Evolutionary conservation across 176 grass and related monocot genomes (phyloP), one percentile per base, ranked within the genome.

Genomic region (Olyra latifolia): DNA sequence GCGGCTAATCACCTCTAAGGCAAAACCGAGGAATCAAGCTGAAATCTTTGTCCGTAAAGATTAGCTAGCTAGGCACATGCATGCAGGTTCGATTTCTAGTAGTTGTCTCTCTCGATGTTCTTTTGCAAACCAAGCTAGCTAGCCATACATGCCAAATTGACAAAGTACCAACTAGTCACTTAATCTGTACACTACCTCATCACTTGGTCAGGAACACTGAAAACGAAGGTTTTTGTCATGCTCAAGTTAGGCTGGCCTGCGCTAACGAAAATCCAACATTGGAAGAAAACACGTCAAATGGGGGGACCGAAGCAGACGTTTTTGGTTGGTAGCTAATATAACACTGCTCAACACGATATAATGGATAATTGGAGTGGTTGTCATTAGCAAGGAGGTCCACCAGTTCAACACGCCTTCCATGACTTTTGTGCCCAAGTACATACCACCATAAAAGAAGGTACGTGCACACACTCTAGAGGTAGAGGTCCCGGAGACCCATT

Each of bases 331-430:
- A 27, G 66, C 56, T 78, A 83, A 4, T 15, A 29, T 4, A 46
- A 13, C 14, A 55, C 2, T 46, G 11, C 29, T 56, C 16, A 12
- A 10, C 41, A 66, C 29, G 11, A 24, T 69, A 40, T 10, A 2
- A 1, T 49, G 22, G 61, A 80, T 79, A 73, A 69, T 82, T 79
- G 80, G 30, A 41, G 62, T 54, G 69, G 75, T 75, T 84, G 52
- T 30, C 76, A 9, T 72, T 38, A 5, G 14, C n/a, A 42, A 62
- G 75, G 47, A 2, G 32, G 32, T 35, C 67, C 35, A 67, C 44
- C 24, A 4, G 64, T 44, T 77, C 28, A 43, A 60, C 52, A 75
- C 32, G 17, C 3, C 14, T 62, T 68, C 13, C 32, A 11, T 15
- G 79, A 77, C 72, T 71, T 68, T 62, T 53, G 29, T 30, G n/a